Conservation (phyloP, 2,329 filamentous ascomycete species). For the Alternaria viburni region DNA sequence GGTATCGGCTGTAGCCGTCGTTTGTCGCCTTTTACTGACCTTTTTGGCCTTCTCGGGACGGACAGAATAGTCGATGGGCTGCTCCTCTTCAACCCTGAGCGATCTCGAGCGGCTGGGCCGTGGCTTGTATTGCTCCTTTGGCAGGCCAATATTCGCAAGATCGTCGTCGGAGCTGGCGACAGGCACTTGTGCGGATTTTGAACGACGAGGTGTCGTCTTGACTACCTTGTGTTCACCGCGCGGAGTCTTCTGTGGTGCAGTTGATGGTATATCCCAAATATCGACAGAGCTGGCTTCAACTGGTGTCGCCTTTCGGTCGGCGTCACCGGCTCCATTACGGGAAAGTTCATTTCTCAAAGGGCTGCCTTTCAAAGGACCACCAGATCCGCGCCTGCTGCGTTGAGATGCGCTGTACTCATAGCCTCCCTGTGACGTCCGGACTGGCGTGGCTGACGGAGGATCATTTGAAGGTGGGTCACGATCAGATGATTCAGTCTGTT, state of each 20-base stretch:
- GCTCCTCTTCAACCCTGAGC: slow-evolving; percentile 22
- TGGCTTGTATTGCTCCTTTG: slow-evolving; percentile 45
- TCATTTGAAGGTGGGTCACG: slow-evolving; percentile 2
- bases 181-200: slow-evolving; percentile 6
- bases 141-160: slow-evolving; percentile 26
- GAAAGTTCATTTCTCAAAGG: slow-evolving; percentile 6
- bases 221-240: background rate
- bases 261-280: background rate
- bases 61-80: slow-evolving; percentile 38
- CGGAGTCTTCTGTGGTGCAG: background rate
- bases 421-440: background rate
- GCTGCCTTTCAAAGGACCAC: slow-evolving; percentile 4
- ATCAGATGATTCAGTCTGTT: slow-evolving; percentile 16
- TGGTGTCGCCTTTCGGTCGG: background rate
- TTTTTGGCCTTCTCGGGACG: slow-evolving; percentile 36
- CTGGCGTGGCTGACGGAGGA: background rate
- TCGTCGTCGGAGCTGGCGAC: slow-evolving; percentile 32
- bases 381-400: slow-evolving; percentile 8
- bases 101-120: slow-evolving; percentile 47
- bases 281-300: background rate
- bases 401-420: slow-evolving; percentile 5
- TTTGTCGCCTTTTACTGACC: slow-evolving; percentile 31
- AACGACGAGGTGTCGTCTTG: slow-evolving; percentile 1
- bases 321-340: background rate
- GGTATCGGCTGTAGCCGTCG: slow-evolving; percentile 13